Base-by-base conservation (phyloP, 2,329 filamentous ascomycete species). In the Stagonosporopsis chrysanthemi region DNA sequence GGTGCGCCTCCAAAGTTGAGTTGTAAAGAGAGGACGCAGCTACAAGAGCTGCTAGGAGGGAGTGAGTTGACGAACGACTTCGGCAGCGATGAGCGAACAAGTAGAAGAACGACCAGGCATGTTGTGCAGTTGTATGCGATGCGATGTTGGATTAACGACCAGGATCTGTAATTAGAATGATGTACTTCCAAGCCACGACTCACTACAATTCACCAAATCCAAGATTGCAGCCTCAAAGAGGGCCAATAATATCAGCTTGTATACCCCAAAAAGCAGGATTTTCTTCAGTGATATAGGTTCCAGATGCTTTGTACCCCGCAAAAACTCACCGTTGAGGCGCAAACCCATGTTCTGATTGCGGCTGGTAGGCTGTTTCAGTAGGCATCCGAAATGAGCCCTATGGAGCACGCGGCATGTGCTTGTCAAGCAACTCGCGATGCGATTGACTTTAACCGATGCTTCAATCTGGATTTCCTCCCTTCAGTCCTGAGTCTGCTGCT, bases 311-410 rank as follows among this genome's bases (percentile, higher is more conserved):
- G 29, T 58, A 66, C 64, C 67, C 63, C 56, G 61, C 56, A 36
- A 42, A 52, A 3, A 40, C 43, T 44, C 23, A 38, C 48, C n/a
- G 24, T 42, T 54, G 53, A 58, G 63, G 48, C 52, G 60, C 51
- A 33, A 60, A 66, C 57, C 67, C 69, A 53, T 70, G 72, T 51
- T 46, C 24, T 28, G 47, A 64, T 48, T 66, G 68, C 60, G 59
- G 64, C 54, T 47, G 17, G 35, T 48, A 54, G 52, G 56, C 57
- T 64, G 58, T 60, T 68, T 70, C 67, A 64, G 59, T 63, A 51
- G 54, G 70, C 72, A 75, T 45, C 73, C 70, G 72, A 74, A 61
- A 75, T 75, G 68, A 65, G 58, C 50, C 17, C 57, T 58, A 67
- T 69, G 66, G 65, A 47, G 56, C 68, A 62, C 62, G 46, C 66